These are phyloP conservation scores for Citeromyces matritensis DNA, from an alignment of 805 yeast genomes.

Conservation along the genomic window DNA sequence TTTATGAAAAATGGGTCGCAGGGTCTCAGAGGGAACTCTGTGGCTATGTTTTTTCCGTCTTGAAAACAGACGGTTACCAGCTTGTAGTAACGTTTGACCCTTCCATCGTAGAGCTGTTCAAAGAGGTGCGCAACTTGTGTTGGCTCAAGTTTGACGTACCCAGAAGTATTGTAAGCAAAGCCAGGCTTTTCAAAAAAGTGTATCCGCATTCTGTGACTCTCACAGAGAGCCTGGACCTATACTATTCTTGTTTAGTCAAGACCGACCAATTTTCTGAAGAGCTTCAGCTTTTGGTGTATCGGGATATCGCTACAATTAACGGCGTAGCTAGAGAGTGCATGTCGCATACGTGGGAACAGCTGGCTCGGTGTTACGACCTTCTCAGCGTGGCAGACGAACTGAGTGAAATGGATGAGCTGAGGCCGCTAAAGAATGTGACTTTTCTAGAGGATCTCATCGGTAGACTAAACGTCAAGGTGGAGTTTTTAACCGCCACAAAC, in stretches of 20 bases:
- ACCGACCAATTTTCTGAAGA: constrained; percentile 11
- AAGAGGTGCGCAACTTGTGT: constrained; percentile 37
- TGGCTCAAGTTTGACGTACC: constrained; percentile 45
- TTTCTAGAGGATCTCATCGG: constrained; percentile 16
- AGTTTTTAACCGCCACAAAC: constrained; percentile 14
- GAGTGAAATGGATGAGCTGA: constrained; percentile 12
- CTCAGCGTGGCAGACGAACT: constrained; percentile 22
- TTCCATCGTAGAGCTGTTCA: constrained; percentile 22
- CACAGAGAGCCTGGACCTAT: constrained; percentile 29
- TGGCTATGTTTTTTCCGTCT: neutral
- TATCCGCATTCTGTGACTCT: constrained; percentile 44
- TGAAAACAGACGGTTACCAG: constrained; percentile 5
- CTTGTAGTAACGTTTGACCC: constrained; percentile 37
- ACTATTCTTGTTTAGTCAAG: constrained; percentile 15
- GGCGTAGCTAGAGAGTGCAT: too few relatives aligned
- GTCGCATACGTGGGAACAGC: too few relatives aligned
- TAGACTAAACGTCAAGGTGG: constrained; percentile 14
- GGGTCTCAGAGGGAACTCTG: constrained; percentile 2
- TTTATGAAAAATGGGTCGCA: constrained; percentile 35
- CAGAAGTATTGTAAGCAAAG: constrained; percentile 23
- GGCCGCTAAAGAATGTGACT: constrained; percentile 13
- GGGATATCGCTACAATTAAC: constrained; percentile 3
- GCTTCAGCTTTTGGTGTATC: neutral
- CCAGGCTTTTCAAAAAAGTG: constrained; percentile 32
- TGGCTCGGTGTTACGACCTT: constrained; percentile 5